A percentile compares a stretch with the other conserved stretches of the same genome.
These are phyloP conservation scores for Mesembryanthemum crystallinum DNA, from an alignment of 148 eudicot genomes.

Conservation along the genomic window DNA sequence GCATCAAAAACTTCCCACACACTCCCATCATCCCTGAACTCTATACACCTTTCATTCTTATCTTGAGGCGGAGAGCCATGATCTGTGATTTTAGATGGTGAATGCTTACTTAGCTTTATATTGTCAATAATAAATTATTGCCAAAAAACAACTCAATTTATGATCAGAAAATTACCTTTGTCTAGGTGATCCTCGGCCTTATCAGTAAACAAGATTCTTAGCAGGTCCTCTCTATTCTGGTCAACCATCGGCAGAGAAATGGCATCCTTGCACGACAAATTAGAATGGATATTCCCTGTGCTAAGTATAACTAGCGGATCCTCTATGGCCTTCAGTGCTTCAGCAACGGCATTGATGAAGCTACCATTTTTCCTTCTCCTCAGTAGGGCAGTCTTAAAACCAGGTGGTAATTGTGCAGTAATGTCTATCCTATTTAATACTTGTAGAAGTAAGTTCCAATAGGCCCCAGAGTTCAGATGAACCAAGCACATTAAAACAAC, in stretches of 20 bases:
- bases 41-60: slow-evolving; percentile 6
- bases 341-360: slow-evolving; percentile 8
- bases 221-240: slow-evolving; percentile 28
- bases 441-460: neutral
- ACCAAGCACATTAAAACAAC: slow-evolving; percentile 26
- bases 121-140: neutral
- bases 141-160: neutral
- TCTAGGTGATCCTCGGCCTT: slow-evolving; percentile 5
- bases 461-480: slow-evolving; percentile 18
- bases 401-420: slow-evolving; percentile 20
- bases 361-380: slow-evolving; percentile 1
- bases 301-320: slow-evolving; percentile 35
- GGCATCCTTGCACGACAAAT: slow-evolving; percentile 12
- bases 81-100: neutral
- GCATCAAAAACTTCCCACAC: slow-evolving; percentile 25
- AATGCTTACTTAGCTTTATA: neutral
- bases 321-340: slow-evolving; percentile 23
- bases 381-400: slow-evolving; percentile 11
- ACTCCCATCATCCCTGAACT: slow-evolving; percentile 18
- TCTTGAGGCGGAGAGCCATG: neutral
- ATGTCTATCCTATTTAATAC: slow-evolving; percentile 15
- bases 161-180: neutral
- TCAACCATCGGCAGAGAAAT: slow-evolving; percentile 14
- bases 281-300: neutral
- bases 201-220: slow-evolving; percentile 20